Conservation (phyloP, 1,139 yeast species). For the Blastobotrys arbuscula region DNA sequence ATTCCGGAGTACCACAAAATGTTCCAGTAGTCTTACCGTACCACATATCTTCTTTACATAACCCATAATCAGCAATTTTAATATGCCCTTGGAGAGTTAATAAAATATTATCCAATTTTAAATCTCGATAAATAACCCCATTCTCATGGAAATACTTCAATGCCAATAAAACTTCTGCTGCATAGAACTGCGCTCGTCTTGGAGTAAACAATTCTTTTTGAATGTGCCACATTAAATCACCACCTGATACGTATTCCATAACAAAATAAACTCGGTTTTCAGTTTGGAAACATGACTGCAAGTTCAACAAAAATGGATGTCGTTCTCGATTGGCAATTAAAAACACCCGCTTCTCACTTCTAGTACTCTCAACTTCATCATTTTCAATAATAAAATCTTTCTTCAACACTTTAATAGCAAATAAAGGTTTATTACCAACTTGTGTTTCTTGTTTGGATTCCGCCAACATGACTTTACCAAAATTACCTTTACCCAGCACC, state of each 20-base stretch:
- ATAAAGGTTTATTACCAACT: conserved; percentile 51
- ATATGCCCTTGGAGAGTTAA: conserved; percentile 91
- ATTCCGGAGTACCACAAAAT: conserved; percentile 98
- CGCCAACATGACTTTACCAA: conserved; percentile 96
- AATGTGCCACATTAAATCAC: conserved; percentile 99
- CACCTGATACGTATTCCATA: conserved; percentile 97
- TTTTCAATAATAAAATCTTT: conserved; percentile 92
- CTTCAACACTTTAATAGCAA: conserved; percentile 93
- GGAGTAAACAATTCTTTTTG: conserved; percentile 87
- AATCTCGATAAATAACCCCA: conserved; percentile 93
- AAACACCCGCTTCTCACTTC: conserved; percentile 89
- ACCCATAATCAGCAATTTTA: conserved; percentile 93
- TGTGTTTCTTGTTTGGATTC: conserved; percentile 61
- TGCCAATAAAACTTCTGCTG: conserved; percentile 91
- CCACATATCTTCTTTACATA: conserved; percentile 96
- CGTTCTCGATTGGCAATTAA: conserved; percentile 81
- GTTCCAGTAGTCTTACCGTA: conserved; percentile 86
- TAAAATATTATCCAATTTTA: conserved; percentile 89
- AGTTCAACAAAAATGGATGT: conserved; percentile 87
- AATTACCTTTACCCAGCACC: conserved; percentile 94
- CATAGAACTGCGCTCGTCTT: conserved; percentile 91
- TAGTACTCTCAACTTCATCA: conserved; percentile 92
- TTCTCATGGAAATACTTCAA: conserved; percentile 90
- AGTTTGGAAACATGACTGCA: conserved; percentile 96
- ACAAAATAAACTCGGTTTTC: conserved; percentile 96